Percentiles rank a stretch among this genome's conserved stretches.
Conservation (phyloP, 2,329 filamentous ascomycete genomes). For the Botrytis aclada region DNA sequence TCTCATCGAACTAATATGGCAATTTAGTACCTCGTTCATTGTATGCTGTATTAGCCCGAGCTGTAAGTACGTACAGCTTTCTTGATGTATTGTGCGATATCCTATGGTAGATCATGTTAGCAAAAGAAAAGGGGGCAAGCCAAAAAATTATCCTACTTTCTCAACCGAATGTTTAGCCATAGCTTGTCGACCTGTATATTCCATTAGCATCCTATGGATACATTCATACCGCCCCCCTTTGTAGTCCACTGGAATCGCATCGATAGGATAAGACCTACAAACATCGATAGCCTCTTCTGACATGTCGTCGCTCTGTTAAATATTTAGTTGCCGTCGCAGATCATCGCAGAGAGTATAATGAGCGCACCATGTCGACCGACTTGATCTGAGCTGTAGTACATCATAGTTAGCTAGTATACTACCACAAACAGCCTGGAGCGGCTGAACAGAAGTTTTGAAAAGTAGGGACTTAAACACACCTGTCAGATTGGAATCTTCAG, state of each 20-base stretch:
- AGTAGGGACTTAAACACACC: conserved; percentile 6
- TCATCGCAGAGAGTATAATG: neutral
- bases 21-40: neutral
- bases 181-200: conserved; percentile 59
- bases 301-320: conserved; percentile 85
- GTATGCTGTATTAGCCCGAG: neutral
- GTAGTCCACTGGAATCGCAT: conserved; percentile 50
- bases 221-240: conserved; percentile 1
- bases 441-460: neutral
- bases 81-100: conserved; percentile 95
- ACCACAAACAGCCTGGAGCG: neutral
- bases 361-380: conserved; percentile 91
- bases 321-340: conserved; percentile 25
- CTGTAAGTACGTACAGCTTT: conserved; percentile 62
- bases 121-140: conserved; percentile 9
- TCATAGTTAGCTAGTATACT: conserved; percentile 21
- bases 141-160: conserved; percentile 49
- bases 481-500: conserved; percentile 23
- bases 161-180: conserved; percentile 71
- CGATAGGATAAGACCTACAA: conserved; percentile 57
- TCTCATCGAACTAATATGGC: conserved; percentile 78
- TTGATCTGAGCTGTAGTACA: conserved; percentile 78
- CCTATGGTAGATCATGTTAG: conserved; percentile 49
- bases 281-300: conserved; percentile 93
- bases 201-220: conserved; percentile 1